Evolutionary conservation across 73 alveolate genomes (phyloP).

Genomic region (Symbiodinium pilosum): DNA sequence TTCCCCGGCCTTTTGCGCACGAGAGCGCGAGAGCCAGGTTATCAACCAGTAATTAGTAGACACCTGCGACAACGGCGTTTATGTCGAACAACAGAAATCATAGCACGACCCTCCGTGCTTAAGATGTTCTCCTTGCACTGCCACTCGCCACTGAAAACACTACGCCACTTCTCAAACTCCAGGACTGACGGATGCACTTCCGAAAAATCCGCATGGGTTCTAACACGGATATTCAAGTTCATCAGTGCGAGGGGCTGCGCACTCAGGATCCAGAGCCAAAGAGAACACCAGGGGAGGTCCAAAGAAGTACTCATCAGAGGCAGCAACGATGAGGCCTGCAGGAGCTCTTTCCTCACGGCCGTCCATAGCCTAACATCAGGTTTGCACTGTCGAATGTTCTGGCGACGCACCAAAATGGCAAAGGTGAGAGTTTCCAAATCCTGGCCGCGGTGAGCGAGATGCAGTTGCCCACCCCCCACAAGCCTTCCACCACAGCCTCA

Average conservation of each 20-base stretch:
- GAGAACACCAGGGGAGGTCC: neutral
- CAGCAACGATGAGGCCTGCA: neutral
- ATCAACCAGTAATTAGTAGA: neutral
- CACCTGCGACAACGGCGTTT: neutral
- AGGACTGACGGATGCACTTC: neutral
- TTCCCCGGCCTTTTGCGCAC: neutral
- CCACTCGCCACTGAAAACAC: neutral
- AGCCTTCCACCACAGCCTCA: neutral
- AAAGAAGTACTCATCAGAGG: neutral
- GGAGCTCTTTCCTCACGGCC: neutral
- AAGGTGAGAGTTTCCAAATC: constrained; percentile 37
- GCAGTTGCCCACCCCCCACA: too few relatives aligned
- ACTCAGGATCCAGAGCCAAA: neutral
- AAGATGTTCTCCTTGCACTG: neutral
- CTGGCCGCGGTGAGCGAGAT: neutral
- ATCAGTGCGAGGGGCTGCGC: neutral
- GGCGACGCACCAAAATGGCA: neutral
- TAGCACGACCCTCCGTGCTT: neutral
- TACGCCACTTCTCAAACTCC: neutral
- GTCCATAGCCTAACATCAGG: neutral
- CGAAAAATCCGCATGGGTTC: neutral
- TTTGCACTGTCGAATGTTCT: neutral
- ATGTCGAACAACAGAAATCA: neutral
- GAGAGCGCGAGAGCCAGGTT: neutral
- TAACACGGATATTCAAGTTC: neutral